Evolutionary conservation across 2,329 filamentous ascomycete species (phyloP), one percentile per base, ranked within the genome.

Genomic region (Aspergillus pseudoviridinutans): DNA sequence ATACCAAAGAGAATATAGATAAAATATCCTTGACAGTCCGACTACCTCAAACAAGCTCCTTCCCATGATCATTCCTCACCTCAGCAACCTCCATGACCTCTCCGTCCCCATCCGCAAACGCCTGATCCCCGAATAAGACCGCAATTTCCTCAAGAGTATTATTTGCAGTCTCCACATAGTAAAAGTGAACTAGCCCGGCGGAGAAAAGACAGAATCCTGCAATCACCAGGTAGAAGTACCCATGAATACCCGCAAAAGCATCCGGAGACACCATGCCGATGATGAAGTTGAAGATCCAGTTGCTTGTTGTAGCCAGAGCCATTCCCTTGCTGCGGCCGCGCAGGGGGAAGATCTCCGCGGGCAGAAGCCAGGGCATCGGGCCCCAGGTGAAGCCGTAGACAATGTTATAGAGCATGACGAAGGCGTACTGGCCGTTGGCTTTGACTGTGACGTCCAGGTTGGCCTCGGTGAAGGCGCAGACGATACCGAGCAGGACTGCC

Each of bases 241-340:
- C 75, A n/a, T 70, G 66, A 20, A 78, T 77, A 0, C 74, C 72
- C 3, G 70, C 66, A 55, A 78, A 78, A 12, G 76, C 74, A 52
- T 76, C 74, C 0, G 76, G 75, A 0, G 76, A 75, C 4, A 75
- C 73, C 74, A 78, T 77, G 3, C 64, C 64, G 22, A 66, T 65
- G 49, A 66, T 61, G 61, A 74, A 75, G 54, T 85, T 84, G 69
- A 81, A 81, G 17, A 81, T 71, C 82, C 82, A 84, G 68, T 84
- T 85, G 44, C 66, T 70, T 9, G 66, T 72, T 0, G 74, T 76
- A 9, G 73, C 70, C 10, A 76, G 61, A 9, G 74, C 73, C 74
- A 76, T 75, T 2, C 73, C 74, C 61, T 76, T 76, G 55, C 71
- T 74, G 29, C 74, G 70, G 12, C 68, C 67, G 2, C 74, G 72